Conservation (phyloP, 352 stramenopile genomes). For the Globisporangium nagaii region DNA sequence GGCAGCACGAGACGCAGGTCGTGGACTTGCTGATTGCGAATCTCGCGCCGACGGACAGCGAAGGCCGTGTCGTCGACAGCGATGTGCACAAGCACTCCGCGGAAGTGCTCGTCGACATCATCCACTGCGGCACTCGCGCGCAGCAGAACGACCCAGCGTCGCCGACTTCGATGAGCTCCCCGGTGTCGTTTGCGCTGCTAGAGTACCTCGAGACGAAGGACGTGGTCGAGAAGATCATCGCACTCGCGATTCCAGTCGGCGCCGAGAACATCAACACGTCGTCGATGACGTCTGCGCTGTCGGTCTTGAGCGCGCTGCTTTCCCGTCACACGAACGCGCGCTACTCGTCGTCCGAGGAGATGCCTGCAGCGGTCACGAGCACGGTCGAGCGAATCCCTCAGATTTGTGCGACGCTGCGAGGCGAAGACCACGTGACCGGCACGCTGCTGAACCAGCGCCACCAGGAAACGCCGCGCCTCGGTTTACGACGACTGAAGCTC, state of each 20-base stretch:
- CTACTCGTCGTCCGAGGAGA: constrained; percentile 61
- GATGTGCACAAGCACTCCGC: constrained; percentile 83
- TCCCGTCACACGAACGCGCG: constrained; percentile 74
- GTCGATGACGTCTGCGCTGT: constrained; percentile 77
- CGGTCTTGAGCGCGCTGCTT: constrained; percentile 68
- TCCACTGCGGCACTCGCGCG: constrained; percentile 74
- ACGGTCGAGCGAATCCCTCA: constrained; percentile 58
- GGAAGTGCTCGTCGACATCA: constrained; percentile 81
- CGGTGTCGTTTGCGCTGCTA: constrained; percentile 61
- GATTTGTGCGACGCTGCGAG: constrained; percentile 57
- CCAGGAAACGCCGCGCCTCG: constrained; percentile 64
- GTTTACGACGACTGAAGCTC: constrained; percentile 75
- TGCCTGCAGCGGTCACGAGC: constrained; percentile 46
- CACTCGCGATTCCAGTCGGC: constrained; percentile 37
- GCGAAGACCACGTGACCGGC: constrained; percentile 53
- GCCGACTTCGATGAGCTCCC: constrained; percentile 43
- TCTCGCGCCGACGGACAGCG: constrained; percentile 28
- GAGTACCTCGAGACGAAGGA: constrained; percentile 76
- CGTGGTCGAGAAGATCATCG: constrained; percentile 65
- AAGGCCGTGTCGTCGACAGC: constrained; percentile 36
- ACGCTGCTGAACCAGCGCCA: constrained; percentile 73
- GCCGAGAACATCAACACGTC: constrained; percentile 34
- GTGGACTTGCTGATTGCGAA: constrained; percentile 64
- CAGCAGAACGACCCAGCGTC: constrained; percentile 69
- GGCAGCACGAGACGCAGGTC: constrained; percentile 68